phyloP scores from a whole-genome alignment of 2,329 filamentous ascomycete genomes.

The Colletotrichum theobromicola region DNA sequence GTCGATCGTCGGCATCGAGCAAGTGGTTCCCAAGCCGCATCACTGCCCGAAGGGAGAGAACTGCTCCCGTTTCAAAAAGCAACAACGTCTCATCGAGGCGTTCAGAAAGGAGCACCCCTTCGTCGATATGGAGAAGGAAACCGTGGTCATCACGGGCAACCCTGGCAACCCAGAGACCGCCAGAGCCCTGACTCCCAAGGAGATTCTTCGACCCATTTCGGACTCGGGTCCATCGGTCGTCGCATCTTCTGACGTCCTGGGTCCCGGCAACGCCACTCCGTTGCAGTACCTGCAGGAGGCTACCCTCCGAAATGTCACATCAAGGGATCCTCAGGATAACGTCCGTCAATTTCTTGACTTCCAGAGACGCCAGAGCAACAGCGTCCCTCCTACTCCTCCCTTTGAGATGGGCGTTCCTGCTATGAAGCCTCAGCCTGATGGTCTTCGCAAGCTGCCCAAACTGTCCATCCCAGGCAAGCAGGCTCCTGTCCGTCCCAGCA shows the following conservation, averaged over 20 bases:
- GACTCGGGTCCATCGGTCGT: slow-evolving; percentile 82
- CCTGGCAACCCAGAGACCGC: slow-evolving; percentile 77
- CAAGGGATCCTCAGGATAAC: slow-evolving; percentile 87
- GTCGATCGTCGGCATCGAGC: slow-evolving; percentile 91
- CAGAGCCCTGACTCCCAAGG: slow-evolving; percentile 58
- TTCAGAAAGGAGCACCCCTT: slow-evolving; percentile 80
- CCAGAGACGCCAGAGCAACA: slow-evolving; percentile 67
- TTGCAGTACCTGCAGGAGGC: slow-evolving; percentile 77
- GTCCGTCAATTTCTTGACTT: slow-evolving; percentile 90
- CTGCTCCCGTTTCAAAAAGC: slow-evolving; percentile 81
- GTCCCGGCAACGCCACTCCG: slow-evolving; percentile 67
- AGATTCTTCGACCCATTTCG: slow-evolving; percentile 69
- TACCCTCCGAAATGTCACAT: slow-evolving; percentile 70
- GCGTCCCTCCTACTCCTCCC: slow-evolving; percentile 73
- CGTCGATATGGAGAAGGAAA: slow-evolving; percentile 63
- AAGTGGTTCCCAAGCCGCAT: slow-evolving; percentile 84
- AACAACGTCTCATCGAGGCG: slow-evolving; percentile 77
- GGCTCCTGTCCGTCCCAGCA: slow-evolving; percentile 28
- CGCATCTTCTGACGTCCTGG: slow-evolving; percentile 89
- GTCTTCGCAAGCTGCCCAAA: slow-evolving; percentile 65
- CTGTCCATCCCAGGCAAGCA: slow-evolving; percentile 60
- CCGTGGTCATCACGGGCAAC: slow-evolving; percentile 79
- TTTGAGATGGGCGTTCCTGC: slow-evolving; percentile 64
- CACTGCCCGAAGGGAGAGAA: slow-evolving; percentile 85
- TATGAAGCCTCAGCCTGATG: slow-evolving; percentile 53